Base-by-base conservation (phyloP, 805 yeast species). In the Starmerella davenportii region DNA sequence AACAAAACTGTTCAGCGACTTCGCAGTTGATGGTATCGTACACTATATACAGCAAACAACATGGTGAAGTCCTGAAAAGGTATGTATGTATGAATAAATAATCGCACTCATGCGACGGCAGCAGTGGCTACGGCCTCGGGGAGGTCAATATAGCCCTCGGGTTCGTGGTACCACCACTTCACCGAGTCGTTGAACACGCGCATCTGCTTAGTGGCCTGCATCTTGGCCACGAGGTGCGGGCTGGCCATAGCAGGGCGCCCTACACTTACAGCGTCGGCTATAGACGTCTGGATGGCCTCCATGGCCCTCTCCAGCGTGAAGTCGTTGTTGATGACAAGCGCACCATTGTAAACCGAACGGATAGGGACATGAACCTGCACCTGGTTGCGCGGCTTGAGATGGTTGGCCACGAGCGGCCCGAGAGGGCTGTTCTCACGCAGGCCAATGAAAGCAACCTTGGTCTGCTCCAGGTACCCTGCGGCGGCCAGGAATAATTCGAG, bases 231-330 rank as follows among this genome's bases (percentile, higher is more conserved):
- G 23, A 72, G 52, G 50, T 72, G 77, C 2, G 76, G 76, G 55
- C 70, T 72, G 20, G 73, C 53, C 37, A 68, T 63, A 51, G 60
- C 69, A 38, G 54, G 56, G 43, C 75, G 63, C 19, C 74, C 75
- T 45, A 63, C 55, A 2, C 62, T 67, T 23, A 64, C 48, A 16
- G 49, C 49, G 16, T 44, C 47, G 11, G 50, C 45, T 5, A 39
- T 41, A 9, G 44, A 48, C 8, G 38, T 38, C 14, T 30, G 39
- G 20, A 42, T 29, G 11, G 35, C 37, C n/a, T 38, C 43, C 18
- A 39, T 32, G 18, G 48, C 50, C 15, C 43, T 40, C 14, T 45
- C 45, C 8, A 43, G 41, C 15, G 35, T 35, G 40, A 39, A 45
- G 28, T 39, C 47, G 37, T 43, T 43, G 43, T 45, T 45, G 28